A percentile compares a stretch with the other conserved stretches of the same genome.
These are phyloP conservation scores for Phytophthora palmivora DNA, from an alignment of 352 stramenopile genomes.

Conservation along the genomic window DNA sequence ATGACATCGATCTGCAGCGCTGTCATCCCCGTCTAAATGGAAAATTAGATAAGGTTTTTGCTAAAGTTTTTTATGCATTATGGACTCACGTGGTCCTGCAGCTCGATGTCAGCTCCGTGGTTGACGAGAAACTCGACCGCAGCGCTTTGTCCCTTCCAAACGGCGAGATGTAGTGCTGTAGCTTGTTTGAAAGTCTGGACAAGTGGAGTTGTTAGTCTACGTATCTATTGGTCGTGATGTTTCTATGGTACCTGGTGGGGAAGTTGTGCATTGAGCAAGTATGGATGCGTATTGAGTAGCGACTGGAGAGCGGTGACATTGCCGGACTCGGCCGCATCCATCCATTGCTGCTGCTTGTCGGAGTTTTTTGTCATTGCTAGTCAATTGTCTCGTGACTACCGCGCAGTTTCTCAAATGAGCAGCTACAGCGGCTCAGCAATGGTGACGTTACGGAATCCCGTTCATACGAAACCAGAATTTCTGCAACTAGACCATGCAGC, in stretches of 20 bases:
- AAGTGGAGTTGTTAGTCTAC: background rate
- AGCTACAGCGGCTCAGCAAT: background rate
- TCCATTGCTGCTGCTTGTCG: background rate
- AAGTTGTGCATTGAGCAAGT: conserved; percentile 6
- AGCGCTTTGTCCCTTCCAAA: conserved; percentile 5
- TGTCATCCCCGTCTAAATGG: conserved; percentile 37
- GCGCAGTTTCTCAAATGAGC: background rate
- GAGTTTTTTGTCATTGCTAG: background rate
- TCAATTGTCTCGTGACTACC: background rate
- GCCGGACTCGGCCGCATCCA: background rate
- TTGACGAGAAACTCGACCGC: conserved; percentile 1
- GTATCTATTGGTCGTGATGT: background rate
- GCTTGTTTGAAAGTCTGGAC: conserved; percentile 7
- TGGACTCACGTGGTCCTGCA: conserved; percentile 5
- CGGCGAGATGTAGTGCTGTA: conserved; percentile 4
- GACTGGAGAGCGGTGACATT: background rate
- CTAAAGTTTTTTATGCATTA: background rate
- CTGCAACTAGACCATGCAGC: background rate
- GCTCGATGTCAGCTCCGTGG: conserved; percentile 3
- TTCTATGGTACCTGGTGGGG: conserved; percentile 6
- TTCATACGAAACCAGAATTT: background rate
- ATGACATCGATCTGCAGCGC: conserved; percentile 57
- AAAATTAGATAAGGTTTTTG: background rate
- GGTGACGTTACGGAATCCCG: background rate
- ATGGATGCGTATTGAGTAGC: background rate